phyloP scores from a whole-genome alignment of 139 green algal species.

The Pleodorina starrii region DNA sequence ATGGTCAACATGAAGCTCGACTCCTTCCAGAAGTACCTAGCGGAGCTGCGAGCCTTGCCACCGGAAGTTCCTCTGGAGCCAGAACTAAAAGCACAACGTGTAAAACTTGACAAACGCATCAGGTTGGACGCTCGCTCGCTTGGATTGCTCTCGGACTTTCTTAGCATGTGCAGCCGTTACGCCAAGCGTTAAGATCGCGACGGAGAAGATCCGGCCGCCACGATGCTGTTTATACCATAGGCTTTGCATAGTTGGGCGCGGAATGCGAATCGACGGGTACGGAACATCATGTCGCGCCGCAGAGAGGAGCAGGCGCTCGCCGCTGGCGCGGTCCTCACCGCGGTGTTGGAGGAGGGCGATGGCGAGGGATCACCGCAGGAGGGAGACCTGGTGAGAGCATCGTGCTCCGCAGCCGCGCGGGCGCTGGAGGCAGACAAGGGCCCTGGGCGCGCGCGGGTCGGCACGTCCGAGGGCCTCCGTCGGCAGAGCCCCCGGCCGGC shows the following conservation, averaged over 20 bases:
- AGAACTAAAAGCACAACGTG: slow-evolving; percentile 61
- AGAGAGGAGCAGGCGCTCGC: slow-evolving; percentile 78
- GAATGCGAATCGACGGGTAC: slow-evolving; percentile 4
- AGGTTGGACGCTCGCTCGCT: slow-evolving; percentile 48
- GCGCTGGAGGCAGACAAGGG: too few relatives aligned
- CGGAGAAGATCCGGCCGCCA: too few relatives aligned
- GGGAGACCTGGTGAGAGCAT: slow-evolving; percentile 67
- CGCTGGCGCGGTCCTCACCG: slow-evolving; percentile 68
- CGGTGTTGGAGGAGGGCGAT: slow-evolving; percentile 58
- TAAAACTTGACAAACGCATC: slow-evolving; percentile 63
- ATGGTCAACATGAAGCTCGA: slow-evolving; percentile 29
- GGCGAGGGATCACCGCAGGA: slow-evolving; percentile 50
- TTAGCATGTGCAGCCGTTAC: too few relatives aligned
- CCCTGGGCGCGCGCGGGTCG: not conserved
- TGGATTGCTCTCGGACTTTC: too few relatives aligned
- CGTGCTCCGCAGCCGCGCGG: too few relatives aligned
- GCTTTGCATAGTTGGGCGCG: too few relatives aligned
- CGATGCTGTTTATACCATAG: too few relatives aligned
- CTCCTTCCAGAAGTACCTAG: slow-evolving; percentile 47
- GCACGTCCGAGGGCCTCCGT: not conserved
- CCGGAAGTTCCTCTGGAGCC: slow-evolving; percentile 63
- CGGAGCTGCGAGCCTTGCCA: slow-evolving; percentile 47
- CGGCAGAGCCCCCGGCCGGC: too few relatives aligned
- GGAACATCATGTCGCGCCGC: too few relatives aligned
- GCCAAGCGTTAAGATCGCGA: too few relatives aligned